Base-by-base conservation (phyloP, 2,329 filamentous ascomycete species). In the Pezicula rhizophila region DNA sequence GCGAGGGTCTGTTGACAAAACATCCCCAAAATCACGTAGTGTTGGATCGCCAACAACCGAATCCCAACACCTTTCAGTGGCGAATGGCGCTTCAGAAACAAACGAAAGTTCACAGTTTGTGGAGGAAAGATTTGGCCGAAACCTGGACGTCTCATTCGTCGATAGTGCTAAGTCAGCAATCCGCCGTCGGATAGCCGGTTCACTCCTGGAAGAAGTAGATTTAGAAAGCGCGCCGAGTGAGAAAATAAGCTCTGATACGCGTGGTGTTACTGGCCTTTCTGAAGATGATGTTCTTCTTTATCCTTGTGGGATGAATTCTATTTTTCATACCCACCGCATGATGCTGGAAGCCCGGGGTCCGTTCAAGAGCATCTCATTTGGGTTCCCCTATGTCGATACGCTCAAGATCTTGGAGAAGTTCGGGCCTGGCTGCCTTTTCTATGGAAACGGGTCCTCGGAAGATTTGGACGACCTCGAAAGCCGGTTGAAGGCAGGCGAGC, bases 351-450 rank as follows among this genome's bases (percentile, higher is more conserved):
- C 80, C 1, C 79, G 84, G 34, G 82, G 82, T 3, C 70, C 75
- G 7, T 64, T 79, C 51, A 87, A 88, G 67, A 95, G 89, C 66
- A 82, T 99, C 63, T 91, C 86, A 61, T 96, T 89, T 62, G 93
- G 93, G n/a, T 99, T 99, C 59, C 90, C 93, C 0, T 99, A 99
- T 60, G 89, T 96, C 46, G 93, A 99, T 67, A 96, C 93, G 0
- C 77, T 97, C 47, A 99, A 99, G 66, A 89, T 96, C 44, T 73
- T 97, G 5, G 76, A 97, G 65, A 99, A 97, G 66, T 97, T 95
- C 66, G 93, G 92, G 0, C 87, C 90, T 0, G 92, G 92, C 1
- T 91, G 85, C 51, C 66, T 85, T 2, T 97, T 97, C 64, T 96
- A 95, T 66, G 92, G 92, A 3, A 79, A 85, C 59, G 89, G 86